These are phyloP conservation scores for Suhomyces emberorum DNA, from an alignment of 805 yeast genomes.

Conservation along the genomic window DNA sequence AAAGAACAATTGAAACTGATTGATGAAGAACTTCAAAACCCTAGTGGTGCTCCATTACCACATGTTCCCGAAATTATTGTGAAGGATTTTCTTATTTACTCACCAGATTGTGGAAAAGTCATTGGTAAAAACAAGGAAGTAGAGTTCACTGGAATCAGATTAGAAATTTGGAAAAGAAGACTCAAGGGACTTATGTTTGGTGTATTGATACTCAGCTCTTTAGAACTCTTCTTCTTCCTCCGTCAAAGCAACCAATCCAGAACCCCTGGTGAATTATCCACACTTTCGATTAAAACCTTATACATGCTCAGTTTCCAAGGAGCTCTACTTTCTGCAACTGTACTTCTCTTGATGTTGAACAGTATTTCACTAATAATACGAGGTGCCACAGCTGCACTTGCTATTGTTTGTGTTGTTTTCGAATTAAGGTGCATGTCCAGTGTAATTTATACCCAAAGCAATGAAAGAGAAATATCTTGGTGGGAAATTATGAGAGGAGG, in stretches of 20 bases:
- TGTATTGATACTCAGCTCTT: conserved; percentile 39
- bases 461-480: conserved; percentile 65
- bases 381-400: conserved; percentile 67
- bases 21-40: conserved; percentile 69
- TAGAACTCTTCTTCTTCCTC: conserved; percentile 56
- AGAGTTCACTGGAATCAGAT: conserved; percentile 50
- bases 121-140: conserved; percentile 24
- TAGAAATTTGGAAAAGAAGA: conserved; percentile 42
- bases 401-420: conserved; percentile 67
- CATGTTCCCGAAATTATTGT: conserved; percentile 55
- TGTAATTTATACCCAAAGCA: conserved; percentile 66
- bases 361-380: too few species aligned
- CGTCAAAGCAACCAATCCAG: conserved; percentile 67
- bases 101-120: conserved; percentile 83
- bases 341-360: conserved; percentile 62
- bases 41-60: conserved; percentile 75
- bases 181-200: conserved; percentile 45
- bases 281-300: conserved; percentile 53
- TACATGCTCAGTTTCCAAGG: conserved; percentile 70
- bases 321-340: conserved; percentile 55
- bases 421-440: conserved; percentile 71
- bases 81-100: conserved; percentile 60
- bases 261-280: conserved; percentile 78
- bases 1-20: conserved; percentile 53
- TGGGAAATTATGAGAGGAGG: conserved; percentile 66